These are phyloP conservation scores for Lipomyces chichibuensis DNA, from an alignment of 805 yeast genomes.

Conservation along the genomic window DNA sequence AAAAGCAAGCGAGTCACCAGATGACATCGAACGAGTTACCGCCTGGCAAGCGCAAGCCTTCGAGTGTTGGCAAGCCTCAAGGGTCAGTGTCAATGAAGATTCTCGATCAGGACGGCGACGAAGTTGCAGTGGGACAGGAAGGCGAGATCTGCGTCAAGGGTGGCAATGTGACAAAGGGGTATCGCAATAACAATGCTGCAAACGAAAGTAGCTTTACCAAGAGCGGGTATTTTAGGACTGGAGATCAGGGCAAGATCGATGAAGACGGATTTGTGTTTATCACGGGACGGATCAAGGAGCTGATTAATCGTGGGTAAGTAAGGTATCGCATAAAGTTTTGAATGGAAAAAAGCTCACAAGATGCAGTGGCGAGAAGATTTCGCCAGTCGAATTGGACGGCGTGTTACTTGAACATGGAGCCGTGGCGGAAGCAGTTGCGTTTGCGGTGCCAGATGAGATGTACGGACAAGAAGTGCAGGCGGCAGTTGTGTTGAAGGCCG, in stretches of 20 bases:
- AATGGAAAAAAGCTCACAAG: background rate
- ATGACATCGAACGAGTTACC: slow-evolving; percentile 74
- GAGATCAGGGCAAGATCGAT: slow-evolving; percentile 72
- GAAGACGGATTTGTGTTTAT: slow-evolving; percentile 60
- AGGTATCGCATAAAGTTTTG: background rate
- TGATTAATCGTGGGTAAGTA: slow-evolving; percentile 61
- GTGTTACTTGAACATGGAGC: slow-evolving; percentile 61
- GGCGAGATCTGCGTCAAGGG: slow-evolving; percentile 77
- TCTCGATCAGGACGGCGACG: slow-evolving; percentile 54
- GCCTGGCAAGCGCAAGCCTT: slow-evolving; percentile 65
- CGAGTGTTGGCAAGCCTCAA: slow-evolving; percentile 74
- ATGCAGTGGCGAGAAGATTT: slow-evolving; percentile 67
- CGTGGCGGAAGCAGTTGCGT: slow-evolving; percentile 71
- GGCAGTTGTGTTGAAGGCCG: slow-evolving; percentile 59
- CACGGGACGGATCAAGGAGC: slow-evolving; percentile 73
- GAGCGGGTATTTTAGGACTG: slow-evolving; percentile 71
- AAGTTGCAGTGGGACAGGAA: slow-evolving; percentile 53
- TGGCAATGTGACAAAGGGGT: slow-evolving; percentile 69
- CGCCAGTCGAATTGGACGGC: slow-evolving; percentile 71
- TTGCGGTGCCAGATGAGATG: slow-evolving; percentile 66
- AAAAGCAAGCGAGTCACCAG: slow-evolving; percentile 56
- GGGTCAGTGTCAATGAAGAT: slow-evolving; percentile 69
- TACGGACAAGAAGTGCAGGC: slow-evolving; percentile 76
- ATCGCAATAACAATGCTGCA: slow-evolving; percentile 71
- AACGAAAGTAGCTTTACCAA: slow-evolving; percentile 66